A percentile compares a stretch with the other conserved stretches of the same genome.
phyloP scores from a whole-genome alignment of 2,329 filamentous ascomycete species.

The Xylaria multiplex region DNA sequence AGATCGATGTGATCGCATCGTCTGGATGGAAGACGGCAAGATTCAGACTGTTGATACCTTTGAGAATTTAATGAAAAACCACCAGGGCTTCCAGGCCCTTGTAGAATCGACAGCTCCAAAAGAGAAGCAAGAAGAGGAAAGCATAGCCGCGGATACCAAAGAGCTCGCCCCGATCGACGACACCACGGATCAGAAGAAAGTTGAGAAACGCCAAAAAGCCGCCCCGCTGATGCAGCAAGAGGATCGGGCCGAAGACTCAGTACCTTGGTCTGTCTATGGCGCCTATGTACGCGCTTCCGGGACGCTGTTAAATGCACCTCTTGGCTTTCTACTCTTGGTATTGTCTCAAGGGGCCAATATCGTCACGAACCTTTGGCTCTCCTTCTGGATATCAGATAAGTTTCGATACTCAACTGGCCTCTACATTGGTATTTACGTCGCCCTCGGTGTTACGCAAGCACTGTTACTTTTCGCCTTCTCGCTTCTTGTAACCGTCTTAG shows the following conservation, averaged over 20 bases:
- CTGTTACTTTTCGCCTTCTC: slow-evolving; percentile 84
- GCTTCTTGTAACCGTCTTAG: slow-evolving; percentile 77
- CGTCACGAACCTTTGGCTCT: slow-evolving; percentile 88
- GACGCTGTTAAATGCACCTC: slow-evolving; percentile 54
- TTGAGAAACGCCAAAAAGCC: too few species aligned
- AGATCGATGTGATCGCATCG: slow-evolving; percentile 87
- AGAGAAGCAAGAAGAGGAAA: slow-evolving; percentile 69
- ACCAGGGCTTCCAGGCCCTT: slow-evolving; percentile 80
- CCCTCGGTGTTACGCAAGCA: slow-evolving; percentile 76
- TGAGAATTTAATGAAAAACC: slow-evolving; percentile 82
- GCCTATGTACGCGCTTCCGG: slow-evolving; percentile 83
- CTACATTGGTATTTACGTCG: slow-evolving; percentile 79
- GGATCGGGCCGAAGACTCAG: slow-evolving; percentile 76
- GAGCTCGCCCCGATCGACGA: too few species aligned
- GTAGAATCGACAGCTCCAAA: slow-evolving; percentile 87
- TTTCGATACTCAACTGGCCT: slow-evolving; percentile 72
- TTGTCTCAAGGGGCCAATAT: slow-evolving; percentile 87
- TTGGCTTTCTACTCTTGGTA: slow-evolving; percentile 61
- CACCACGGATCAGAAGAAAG: too few species aligned
- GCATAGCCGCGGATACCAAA: slow-evolving; percentile 50
- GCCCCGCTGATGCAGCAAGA: slow-evolving; percentile 72
- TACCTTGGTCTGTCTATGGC: slow-evolving; percentile 81
- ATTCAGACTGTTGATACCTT: slow-evolving; percentile 91
- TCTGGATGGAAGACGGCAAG: slow-evolving; percentile 89
- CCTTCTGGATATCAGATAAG: slow-evolving; percentile 88